phyloP scores from a whole-genome alignment of 208 protist species.

The Blechomonas ayalai region DNA sequence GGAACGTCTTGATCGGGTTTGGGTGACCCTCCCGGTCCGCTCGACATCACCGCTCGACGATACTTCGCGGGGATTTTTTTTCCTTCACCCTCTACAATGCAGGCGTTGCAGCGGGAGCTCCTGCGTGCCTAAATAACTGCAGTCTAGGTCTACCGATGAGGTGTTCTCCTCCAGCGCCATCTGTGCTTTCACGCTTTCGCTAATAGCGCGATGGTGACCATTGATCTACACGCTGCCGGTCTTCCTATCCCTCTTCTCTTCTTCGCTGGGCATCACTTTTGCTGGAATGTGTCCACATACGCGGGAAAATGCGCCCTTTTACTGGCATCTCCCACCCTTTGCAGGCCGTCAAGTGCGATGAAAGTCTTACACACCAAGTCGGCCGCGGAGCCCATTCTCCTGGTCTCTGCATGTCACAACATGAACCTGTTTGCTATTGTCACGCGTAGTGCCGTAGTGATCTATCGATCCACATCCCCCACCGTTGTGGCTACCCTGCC shows the following conservation, averaged over 20 bases:
- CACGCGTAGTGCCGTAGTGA: slow-evolving; percentile 29
- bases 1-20: too few species aligned
- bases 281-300: too few species aligned
- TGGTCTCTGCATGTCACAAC: slow-evolving; percentile 62
- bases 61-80: background rate
- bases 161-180: background rate
- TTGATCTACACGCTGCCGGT: background rate
- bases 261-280: too few species aligned
- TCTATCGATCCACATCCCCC: slow-evolving; percentile 77
- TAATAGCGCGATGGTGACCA: background rate
- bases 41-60: too few species aligned
- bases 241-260: background rate
- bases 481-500: slow-evolving; percentile 50
- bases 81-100: background rate
- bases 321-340: too few species aligned
- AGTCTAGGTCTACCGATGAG: background rate
- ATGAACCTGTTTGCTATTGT: slow-evolving; percentile 77
- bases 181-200: background rate
- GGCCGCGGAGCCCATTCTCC: slow-evolving; percentile 48
- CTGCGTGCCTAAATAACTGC: too few species aligned
- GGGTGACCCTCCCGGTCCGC: too few species aligned
- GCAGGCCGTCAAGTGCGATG: too few species aligned
- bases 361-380: slow-evolving; percentile 69
- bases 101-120: too few species aligned
- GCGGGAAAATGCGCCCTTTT: too few species aligned